These are phyloP conservation scores for Naganishia vaughanmartiniae DNA, from an alignment of 768 basidiomycete genomes.

Conservation along the genomic window DNA sequence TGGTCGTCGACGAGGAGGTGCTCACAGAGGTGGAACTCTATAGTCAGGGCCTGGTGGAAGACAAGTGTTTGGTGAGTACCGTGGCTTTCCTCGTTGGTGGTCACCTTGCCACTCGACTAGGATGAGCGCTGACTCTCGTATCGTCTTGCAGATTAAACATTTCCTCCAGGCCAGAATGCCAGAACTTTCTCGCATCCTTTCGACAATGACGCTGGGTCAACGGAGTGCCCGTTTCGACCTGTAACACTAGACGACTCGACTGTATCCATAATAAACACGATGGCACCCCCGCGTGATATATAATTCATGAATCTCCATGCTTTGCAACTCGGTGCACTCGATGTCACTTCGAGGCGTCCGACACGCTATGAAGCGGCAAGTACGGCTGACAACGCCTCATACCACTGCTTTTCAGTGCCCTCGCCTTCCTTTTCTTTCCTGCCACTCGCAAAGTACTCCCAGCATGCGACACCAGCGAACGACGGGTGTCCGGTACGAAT, in stretches of 20 bases:
- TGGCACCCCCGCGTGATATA: not conserved
- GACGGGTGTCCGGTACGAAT: not conserved
- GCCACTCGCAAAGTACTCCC: slow-evolving; percentile 24
- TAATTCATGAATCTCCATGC: not conserved
- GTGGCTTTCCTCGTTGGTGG: not conserved
- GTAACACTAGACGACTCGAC: not conserved
- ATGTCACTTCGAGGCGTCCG: not conserved
- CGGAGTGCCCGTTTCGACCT: not conserved
- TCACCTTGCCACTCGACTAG: too few species aligned
- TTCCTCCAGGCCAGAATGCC: slow-evolving; percentile 4
- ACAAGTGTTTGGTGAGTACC: slow-evolving; percentile 14
- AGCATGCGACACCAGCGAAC: slow-evolving; percentile 10
- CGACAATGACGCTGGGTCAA: not conserved
- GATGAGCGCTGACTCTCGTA: too few species aligned
- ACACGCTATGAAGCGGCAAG: not conserved
- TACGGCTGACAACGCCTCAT: not conserved
- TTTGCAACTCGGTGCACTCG: not conserved
- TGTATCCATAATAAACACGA: not conserved
- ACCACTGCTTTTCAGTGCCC: slow-evolving; percentile 7
- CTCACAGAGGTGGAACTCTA: slow-evolving; percentile 6
- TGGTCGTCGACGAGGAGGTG: slow-evolving; percentile 23
- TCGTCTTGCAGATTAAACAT: not conserved
- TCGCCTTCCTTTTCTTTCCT: slow-evolving; percentile 14
- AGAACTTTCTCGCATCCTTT: not conserved
- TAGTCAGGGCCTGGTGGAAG: slow-evolving; percentile 23